Evolutionary conservation across 2,329 filamentous ascomycete species (phyloP).

Genomic region (Paradendryphiella salina): DNA sequence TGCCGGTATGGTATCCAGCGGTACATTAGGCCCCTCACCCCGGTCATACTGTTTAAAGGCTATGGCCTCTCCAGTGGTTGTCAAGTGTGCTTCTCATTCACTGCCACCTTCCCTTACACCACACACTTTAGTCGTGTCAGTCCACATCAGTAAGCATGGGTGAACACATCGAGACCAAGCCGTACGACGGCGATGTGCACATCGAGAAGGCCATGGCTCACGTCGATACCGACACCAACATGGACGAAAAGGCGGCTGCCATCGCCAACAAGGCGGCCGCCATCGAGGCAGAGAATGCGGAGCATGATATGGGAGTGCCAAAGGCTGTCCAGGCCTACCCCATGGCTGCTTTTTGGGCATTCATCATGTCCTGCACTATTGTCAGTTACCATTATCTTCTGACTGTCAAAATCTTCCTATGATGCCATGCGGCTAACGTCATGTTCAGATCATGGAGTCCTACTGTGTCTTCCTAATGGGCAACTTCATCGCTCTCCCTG

Average conservation of each 20-base stretch:
- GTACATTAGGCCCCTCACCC: constrained; percentile 6
- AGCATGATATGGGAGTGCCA: constrained; percentile 56
- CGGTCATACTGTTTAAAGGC: constrained; percentile 26
- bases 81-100: constrained; percentile 24
- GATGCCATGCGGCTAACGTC: constrained; percentile 15
- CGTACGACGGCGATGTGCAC: constrained; percentile 16
- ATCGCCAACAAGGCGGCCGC: constrained; percentile 57
- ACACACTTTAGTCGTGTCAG: constrained; percentile 17
- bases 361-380: constrained; percentile 61
- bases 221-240: constrained; percentile 20
- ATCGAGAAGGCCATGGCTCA: constrained; percentile 30
- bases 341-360: constrained; percentile 59
- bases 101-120: constrained; percentile 19
- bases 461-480: constrained; percentile 66
- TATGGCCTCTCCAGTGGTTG: constrained; percentile 4
- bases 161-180: constrained; percentile 25
- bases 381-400: constrained; percentile 39
- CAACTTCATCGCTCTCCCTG: constrained; percentile 59
- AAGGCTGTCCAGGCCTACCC: constrained; percentile 58
- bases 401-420: constrained; percentile 17
- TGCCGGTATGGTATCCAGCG: constrained; percentile 2
- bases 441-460: constrained; percentile 63
- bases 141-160: constrained; percentile 29
- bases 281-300: constrained; percentile 60
- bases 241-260: constrained; percentile 47